Conservation (phyloP, 176 grass and related monocot genomes). For the Avena eriantha region DNA sequence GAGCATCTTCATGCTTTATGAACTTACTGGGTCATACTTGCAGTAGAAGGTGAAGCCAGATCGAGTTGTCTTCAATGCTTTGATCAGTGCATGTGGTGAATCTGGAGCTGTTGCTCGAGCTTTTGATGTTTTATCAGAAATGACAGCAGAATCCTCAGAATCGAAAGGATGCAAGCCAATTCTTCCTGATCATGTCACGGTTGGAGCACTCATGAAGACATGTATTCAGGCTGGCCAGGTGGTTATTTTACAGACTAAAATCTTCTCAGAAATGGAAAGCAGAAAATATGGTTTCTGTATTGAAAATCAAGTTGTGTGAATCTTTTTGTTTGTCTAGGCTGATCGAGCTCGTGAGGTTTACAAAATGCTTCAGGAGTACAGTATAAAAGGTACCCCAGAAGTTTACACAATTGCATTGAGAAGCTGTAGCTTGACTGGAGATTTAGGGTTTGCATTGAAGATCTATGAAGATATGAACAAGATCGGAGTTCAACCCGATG, state of each 20-base stretch:
- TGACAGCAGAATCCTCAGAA: slow-evolving; percentile 71
- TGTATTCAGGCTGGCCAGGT: slow-evolving; percentile 91
- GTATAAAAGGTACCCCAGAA: slow-evolving; percentile 90
- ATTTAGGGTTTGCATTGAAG: slow-evolving; percentile 85
- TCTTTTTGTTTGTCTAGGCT: slow-evolving; percentile 58
- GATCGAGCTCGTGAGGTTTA: slow-evolving; percentile 86
- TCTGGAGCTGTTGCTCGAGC: slow-evolving; percentile 95
- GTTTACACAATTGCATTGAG: slow-evolving; percentile 96
- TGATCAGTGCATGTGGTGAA: slow-evolving; percentile 98
- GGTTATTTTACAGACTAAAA: slow-evolving; percentile 33
- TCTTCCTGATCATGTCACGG: slow-evolving; percentile 93
- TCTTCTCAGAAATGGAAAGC: slow-evolving; percentile 35
- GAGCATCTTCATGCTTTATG: slow-evolving; percentile 38
- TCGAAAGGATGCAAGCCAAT: slow-evolving; percentile 69
- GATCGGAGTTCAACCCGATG: slow-evolving; percentile 88
- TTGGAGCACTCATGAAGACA: slow-evolving; percentile 92
- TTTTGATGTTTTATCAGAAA: slow-evolving; percentile 98
- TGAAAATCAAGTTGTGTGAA: slow-evolving; percentile 22
- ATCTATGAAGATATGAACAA: slow-evolving; percentile 98
- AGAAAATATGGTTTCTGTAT: slow-evolving; percentile 22
- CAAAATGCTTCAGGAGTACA: slow-evolving; percentile 87
- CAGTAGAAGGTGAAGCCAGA: slow-evolving; percentile 99
- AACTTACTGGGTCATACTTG: slow-evolving; percentile 71
- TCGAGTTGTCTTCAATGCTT: slow-evolving; percentile 98
- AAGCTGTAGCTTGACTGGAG: slow-evolving; percentile 92